Base-by-base conservation (phyloP, 2,329 filamentous ascomycete genomes). In the Geosmithia flava region DNA sequence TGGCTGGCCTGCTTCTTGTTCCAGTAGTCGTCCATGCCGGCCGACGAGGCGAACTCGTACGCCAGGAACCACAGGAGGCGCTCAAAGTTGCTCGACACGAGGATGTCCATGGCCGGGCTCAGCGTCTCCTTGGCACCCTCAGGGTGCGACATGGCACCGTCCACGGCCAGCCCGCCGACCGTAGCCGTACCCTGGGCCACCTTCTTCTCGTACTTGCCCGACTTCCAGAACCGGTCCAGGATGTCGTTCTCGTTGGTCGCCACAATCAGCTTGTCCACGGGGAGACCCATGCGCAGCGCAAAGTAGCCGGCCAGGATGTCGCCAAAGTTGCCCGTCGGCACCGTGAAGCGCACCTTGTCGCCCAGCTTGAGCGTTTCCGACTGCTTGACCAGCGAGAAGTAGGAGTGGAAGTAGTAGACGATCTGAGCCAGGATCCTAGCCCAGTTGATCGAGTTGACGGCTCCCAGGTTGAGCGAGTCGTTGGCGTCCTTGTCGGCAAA, bases 201-300 rank as follows among this genome's bases (percentile, higher is more conserved):
- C 58, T 89, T 76, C 76, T 96, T 97, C 70, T 93, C 87, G 68
- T 97, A 97, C 55, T 76, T 76, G 40, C 91, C 87, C 0, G 83
- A 86, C 69, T 85, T 84, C 86, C 87, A 96, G 76, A 98, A 98
- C 33, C 93, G 81, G 66, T 97, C 80, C 11, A 98, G 78, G 52
- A 97, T 97, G 59, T 97, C 93, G 68, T 98, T 98, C 68, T 94
- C 90, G 65, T 97, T 97, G 47, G 91, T 97, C 1, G 91, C 88
- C 49, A 96, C 84, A 57, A 95, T 81, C 30, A 98, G 80, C 69
- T 91, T 95, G 53, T 93, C 85, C 3, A 83, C 74, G 3, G 90
- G 90, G 3, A 97, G 76, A 49, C 89, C 90, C 88, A 95, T 95
- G 56, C 81, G 76, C 56, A 84, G 83, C 19, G 91, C 90, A 60